A percentile compares a stretch with the other conserved stretches of the same genome.
Evolutionary conservation across 2,329 filamentous ascomycete species (phyloP).

Genomic region (Sordariomycetes sp.): DNA sequence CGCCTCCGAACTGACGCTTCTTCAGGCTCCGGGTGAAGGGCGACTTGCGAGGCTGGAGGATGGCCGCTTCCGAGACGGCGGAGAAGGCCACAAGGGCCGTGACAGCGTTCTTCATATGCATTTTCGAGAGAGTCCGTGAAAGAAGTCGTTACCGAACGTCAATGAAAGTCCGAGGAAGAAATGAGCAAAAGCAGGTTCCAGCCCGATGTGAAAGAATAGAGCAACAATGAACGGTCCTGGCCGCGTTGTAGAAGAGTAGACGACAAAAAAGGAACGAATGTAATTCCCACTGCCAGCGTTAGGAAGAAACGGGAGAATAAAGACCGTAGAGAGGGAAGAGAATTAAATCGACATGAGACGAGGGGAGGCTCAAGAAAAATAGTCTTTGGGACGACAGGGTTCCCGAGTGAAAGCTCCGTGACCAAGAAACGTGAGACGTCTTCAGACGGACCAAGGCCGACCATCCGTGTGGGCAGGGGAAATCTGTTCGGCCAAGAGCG

Average conservation of each 20-base stretch:
- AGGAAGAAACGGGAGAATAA: constrained; percentile 23
- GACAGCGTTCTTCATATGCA: constrained; percentile 36
- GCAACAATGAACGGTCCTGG: too few species aligned
- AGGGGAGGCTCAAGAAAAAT: constrained; percentile 10
- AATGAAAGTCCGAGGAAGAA: constrained; percentile 2
- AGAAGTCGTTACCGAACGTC: not conserved
- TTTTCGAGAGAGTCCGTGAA: constrained; percentile 19
- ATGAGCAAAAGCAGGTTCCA: constrained; percentile 2
- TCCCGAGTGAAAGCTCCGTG: not conserved
- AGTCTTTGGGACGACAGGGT: constrained; percentile 2
- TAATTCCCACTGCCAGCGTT: constrained; percentile 36
- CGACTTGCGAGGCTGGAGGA: constrained; percentile 18
- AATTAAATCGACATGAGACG: constrained; percentile 18
- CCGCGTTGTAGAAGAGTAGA: constrained; percentile 18
- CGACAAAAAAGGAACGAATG: constrained; percentile 15
- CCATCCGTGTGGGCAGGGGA: not conserved
- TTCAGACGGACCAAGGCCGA: not conserved
- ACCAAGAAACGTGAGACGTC: not conserved
- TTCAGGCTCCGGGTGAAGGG: constrained; percentile 20
- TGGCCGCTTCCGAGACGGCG: constrained; percentile 28
- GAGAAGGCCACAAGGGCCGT: constrained; percentile 34
- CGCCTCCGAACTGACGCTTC: constrained; percentile 18
- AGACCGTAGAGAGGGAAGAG: constrained; percentile 2
- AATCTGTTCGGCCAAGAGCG: not conserved
- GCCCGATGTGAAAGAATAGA: constrained; percentile 1